Conservation (phyloP, 371 early-diverging fungal species). For the Globomyces sp. region DNA sequence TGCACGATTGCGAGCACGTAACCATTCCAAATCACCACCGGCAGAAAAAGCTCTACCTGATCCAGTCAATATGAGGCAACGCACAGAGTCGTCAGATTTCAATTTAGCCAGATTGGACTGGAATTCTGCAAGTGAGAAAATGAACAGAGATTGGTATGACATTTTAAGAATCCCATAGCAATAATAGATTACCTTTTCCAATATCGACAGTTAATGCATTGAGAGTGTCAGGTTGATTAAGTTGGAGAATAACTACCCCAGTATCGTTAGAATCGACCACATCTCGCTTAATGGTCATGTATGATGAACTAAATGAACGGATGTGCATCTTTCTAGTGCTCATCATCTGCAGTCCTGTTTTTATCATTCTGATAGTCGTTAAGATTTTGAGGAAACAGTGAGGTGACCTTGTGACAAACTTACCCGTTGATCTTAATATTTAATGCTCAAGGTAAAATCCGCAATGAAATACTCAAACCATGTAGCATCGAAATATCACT, state of each 20-base stretch:
- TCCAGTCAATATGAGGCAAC: conserved; percentile 34
- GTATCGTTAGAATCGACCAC: neutral
- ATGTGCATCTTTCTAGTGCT: neutral
- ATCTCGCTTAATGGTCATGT: neutral
- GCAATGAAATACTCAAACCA: conserved; percentile 30
- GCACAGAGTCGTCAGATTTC: conserved; percentile 19
- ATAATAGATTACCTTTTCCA: conserved; percentile 8
- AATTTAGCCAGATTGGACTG: conserved; percentile 6
- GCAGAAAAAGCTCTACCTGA: conserved; percentile 31
- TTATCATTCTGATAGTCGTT: too few species aligned
- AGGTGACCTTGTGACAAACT: too few species aligned
- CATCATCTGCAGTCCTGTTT: too few species aligned
- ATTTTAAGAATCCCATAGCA: too few species aligned
- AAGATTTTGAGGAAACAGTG: too few species aligned
- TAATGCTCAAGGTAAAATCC: too few species aligned
- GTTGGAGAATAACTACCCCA: conserved; percentile 19
- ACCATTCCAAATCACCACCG: conserved; percentile 39
- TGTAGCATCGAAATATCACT: conserved; percentile 53
- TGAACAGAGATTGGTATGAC: too few species aligned
- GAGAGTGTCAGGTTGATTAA: conserved; percentile 36
- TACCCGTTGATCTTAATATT: too few species aligned
- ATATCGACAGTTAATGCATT: conserved; percentile 35
- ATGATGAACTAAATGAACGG: neutral
- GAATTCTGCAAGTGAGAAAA: neutral
- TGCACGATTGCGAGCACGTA: conserved; percentile 25